These are phyloP conservation scores for Austroboletus niveus DNA, from an alignment of 1,284 basidiomycete genomes.

Conservation along the genomic window DNA sequence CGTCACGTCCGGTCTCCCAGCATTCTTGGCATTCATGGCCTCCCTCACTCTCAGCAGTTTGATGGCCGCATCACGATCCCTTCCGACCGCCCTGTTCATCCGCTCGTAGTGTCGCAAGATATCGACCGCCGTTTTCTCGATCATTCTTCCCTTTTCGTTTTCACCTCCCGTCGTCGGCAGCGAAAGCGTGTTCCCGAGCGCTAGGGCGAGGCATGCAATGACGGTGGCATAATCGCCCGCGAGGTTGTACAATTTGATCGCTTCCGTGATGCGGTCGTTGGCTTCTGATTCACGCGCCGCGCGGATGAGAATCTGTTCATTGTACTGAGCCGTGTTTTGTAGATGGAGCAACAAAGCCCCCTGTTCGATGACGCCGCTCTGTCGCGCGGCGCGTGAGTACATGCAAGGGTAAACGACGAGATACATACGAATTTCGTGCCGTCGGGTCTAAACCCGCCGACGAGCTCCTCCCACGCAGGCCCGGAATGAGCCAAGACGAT, in stretches of 20 bases:
- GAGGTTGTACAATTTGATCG: conserved; percentile 94
- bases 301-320: conserved; percentile 79
- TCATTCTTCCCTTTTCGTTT: conserved; percentile 61
- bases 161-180: conserved; percentile 65
- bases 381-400: background rate
- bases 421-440: conserved; percentile 81
- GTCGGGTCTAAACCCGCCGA: conserved; percentile 88
- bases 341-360: conserved; percentile 79
- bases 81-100: conserved; percentile 71
- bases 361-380: conserved; percentile 88
- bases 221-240: conserved; percentile 91
- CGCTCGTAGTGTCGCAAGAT: conserved; percentile 88
- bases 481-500: conserved; percentile 86
- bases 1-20: conserved; percentile 73
- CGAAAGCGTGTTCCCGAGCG: conserved; percentile 82
- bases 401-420: background rate
- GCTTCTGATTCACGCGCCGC: conserved; percentile 77
- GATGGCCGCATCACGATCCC: conserved; percentile 76
- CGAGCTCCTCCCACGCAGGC: conserved; percentile 83
- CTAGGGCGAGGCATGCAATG: conserved; percentile 83
- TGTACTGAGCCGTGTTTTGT: conserved; percentile 68
- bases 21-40: conserved; percentile 75
- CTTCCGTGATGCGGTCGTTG: conserved; percentile 82
- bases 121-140: conserved; percentile 79
- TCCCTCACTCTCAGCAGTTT: conserved; percentile 81